phyloP scores from a whole-genome alignment of 2,329 filamentous ascomycete species.

The Corinectria fuckeliana region DNA sequence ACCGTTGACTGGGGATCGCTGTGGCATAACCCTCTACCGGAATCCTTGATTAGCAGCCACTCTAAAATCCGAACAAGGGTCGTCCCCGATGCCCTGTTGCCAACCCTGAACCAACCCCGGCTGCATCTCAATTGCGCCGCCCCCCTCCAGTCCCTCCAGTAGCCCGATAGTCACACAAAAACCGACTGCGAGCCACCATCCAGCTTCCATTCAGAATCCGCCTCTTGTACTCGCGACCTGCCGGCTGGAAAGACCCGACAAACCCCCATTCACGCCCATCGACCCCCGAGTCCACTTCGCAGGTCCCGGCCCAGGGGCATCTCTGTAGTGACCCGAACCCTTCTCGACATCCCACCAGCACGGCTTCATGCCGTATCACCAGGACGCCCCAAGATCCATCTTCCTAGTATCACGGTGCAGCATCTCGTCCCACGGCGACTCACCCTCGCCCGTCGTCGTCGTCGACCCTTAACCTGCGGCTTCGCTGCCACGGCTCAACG shows the following conservation, averaged over 20 bases:
- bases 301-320: slow-evolving; percentile 41
- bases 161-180: slow-evolving; percentile 58
- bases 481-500: slow-evolving; percentile 20
- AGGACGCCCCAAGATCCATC: slow-evolving; percentile 52
- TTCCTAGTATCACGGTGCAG: slow-evolving; percentile 59
- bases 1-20: slow-evolving; percentile 38
- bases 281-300: slow-evolving; percentile 39
- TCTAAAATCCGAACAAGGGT: slow-evolving; percentile 46
- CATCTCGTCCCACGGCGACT: slow-evolving; percentile 57
- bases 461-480: slow-evolving; percentile 23
- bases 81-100: slow-evolving; percentile 45
- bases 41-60: slow-evolving; percentile 49
- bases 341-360: slow-evolving; percentile 53
- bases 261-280: slow-evolving; percentile 27
- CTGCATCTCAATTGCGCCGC: slow-evolving; percentile 51
- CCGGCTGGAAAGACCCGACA: slow-evolving; percentile 37
- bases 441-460: slow-evolving; percentile 41
- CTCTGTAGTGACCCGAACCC: slow-evolving; percentile 56
- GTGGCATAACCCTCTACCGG: slow-evolving; percentile 42
- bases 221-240: slow-evolving; percentile 40
- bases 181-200: slow-evolving; percentile 52
- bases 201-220: slow-evolving; percentile 41
- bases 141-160: slow-evolving; percentile 41
- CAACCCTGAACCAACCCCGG: slow-evolving; percentile 50
- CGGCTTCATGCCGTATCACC: slow-evolving; percentile 58